Percentiles rank a stretch among this genome's conserved stretches.
Conservation (phyloP, 257 asterid genomes). For the Nicotiana benthamiana region DNA sequence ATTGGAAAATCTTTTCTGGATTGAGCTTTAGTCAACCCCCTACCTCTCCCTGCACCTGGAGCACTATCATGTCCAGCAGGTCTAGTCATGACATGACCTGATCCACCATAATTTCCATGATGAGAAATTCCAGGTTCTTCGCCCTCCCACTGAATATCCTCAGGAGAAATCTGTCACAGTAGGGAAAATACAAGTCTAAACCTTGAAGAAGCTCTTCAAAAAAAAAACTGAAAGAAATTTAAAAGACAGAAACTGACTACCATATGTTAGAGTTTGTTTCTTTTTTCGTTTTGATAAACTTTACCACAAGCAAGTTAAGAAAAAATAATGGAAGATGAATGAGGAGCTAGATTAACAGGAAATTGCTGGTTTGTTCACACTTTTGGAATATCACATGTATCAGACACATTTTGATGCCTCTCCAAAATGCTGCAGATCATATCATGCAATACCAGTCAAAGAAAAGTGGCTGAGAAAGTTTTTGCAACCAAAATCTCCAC, state of each 20-base stretch:
- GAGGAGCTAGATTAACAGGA: neutral
- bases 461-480: neutral
- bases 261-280: neutral
- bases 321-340: neutral
- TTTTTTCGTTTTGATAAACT: neutral
- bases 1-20: conserved; percentile 62
- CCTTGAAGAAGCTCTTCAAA: neutral
- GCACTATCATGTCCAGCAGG: conserved; percentile 53
- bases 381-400: neutral
- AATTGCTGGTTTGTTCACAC: neutral
- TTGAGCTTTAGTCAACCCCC: conserved; percentile 72
- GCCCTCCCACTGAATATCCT: conserved; percentile 84
- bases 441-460: neutral
- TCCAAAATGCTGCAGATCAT: neutral
- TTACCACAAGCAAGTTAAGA: neutral
- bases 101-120: conserved; percentile 59
- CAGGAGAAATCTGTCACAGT: conserved; percentile 60
- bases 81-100: conserved; percentile 55
- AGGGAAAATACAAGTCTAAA: conserved; percentile 1
- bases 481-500: neutral
- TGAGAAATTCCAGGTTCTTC: conserved; percentile 73
- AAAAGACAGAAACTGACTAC: neutral
- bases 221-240: neutral
- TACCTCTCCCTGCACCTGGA: conserved; percentile 75
- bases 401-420: neutral